Base-by-base conservation (phyloP, 148 eudicot species). In the Salicornia ramosissima region DNA sequence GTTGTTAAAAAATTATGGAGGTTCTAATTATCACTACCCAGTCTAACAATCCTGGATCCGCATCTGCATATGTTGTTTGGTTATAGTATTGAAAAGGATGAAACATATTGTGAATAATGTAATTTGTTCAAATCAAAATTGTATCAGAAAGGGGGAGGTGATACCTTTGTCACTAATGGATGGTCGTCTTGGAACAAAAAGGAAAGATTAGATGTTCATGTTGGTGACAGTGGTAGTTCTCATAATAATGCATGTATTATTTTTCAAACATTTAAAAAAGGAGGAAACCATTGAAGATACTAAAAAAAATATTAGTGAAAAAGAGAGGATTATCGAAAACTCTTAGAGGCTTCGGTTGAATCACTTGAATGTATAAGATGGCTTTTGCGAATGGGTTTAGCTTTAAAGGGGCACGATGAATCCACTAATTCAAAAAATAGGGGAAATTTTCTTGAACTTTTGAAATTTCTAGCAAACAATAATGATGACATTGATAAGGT, bases 401-500 rank as follows among this genome's bases (percentile, higher is more conserved):
- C 65, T 14, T 61, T 61, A 16, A 7, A 45, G 6, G 65, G 65
- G 8, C 65, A 61, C 16, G 65, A 61, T 34, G 65, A 61, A 33
- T 31, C 43, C n/a, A 36, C 22, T 33, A 31, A n/a, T 31, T 47
- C 43, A 29, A 46, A 28, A 30, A 67, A 67, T 18, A 28, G 34
- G 40, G 28, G 26, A 2, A 29, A 49, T 21, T 67, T 67, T 50
- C 29, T 31, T 49, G 43, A 49, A 29, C 25, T 49, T 6, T 49
- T 66, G 19, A 26, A 30, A 18, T 66, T 66, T 49, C 5, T 66
- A 13, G n/a, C 56, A 11, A 6, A 66, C 3, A 39, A 47, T 29
- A 50, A 67, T 49, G 57, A 67, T 14, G 31, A 67, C 0, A 67
- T 50, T 47, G 57, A 13, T 15, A 67, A 67, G 18, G 70, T 50